Evolutionary conservation across 1,139 yeast genomes (phyloP).

Genomic region (Geotrichum europaeum): DNA sequence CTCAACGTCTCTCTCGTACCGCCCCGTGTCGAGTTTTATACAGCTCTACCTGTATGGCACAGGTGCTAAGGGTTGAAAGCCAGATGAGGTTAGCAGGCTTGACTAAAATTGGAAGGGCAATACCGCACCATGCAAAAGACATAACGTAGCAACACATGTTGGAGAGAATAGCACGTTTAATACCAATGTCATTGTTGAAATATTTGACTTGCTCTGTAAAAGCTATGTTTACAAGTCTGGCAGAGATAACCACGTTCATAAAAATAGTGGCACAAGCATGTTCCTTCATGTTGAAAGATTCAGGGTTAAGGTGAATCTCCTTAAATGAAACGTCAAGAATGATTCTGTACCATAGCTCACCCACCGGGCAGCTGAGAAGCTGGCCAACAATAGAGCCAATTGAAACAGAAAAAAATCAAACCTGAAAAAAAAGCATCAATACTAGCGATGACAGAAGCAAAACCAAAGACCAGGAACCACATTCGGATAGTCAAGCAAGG

Average conservation of each 20-base stretch:
- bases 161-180: conserved; percentile 41
- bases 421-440: conserved; percentile 47
- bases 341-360: conserved; percentile 38
- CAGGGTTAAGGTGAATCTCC: conserved; percentile 38
- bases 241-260: conserved; percentile 44
- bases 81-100: conserved; percentile 47
- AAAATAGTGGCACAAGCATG: conserved; percentile 49
- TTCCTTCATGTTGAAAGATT: conserved; percentile 49
- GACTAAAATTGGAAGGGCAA: conserved; percentile 44
- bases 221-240: conserved; percentile 41
- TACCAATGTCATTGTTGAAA: conserved; percentile 39
- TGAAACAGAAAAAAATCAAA: conserved; percentile 44
- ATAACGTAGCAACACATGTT: conserved; percentile 34
- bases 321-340: conserved; percentile 34
- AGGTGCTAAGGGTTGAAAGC: conserved; percentile 38
- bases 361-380: conserved; percentile 47
- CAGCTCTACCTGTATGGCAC: no score
- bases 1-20: no score
- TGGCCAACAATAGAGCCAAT: conserved; percentile 46
- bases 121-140: conserved; percentile 45
- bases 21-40: no score
- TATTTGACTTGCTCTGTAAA: conserved; percentile 27
- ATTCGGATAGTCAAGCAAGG: conserved; percentile 30
- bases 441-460: conserved; percentile 41
- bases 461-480: conserved; percentile 33